phyloP scores from a whole-genome alignment of 2,329 filamentous ascomycete genomes.

The Clarireedia homoeocarpa region DNA sequence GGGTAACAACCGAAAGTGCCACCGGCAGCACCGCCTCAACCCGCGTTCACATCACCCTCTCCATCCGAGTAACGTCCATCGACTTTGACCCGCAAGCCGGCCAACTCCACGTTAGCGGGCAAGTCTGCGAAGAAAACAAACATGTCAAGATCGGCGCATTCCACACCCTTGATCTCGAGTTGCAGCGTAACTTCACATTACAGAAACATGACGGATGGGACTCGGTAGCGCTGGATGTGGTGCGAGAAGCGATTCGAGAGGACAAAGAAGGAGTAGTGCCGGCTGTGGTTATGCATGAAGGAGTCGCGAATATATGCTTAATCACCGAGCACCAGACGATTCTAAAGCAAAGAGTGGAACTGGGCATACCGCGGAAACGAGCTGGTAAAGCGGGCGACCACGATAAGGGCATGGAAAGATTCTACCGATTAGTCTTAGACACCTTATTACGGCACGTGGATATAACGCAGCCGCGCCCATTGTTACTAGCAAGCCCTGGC shows the following conservation, averaged over 20 bases:
- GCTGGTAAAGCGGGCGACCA: slow-evolving; percentile 53
- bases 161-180: slow-evolving; percentile 75
- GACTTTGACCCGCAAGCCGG: slow-evolving; percentile 64
- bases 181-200: slow-evolving; percentile 79
- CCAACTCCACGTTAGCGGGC: slow-evolving; percentile 60
- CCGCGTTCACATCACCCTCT: slow-evolving; percentile 56
- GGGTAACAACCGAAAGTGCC: slow-evolving; percentile 49
- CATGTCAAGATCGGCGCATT: slow-evolving; percentile 59
- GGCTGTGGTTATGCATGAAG: slow-evolving; percentile 91
- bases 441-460: slow-evolving; percentile 74
- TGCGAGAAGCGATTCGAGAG: slow-evolving; percentile 71
- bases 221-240: slow-evolving; percentile 70
- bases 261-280: slow-evolving; percentile 76
- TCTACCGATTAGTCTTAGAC: slow-evolving; percentile 70
- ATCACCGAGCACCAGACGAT: slow-evolving; percentile 76
- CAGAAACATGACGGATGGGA: slow-evolving; percentile 88
- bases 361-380: slow-evolving; percentile 59
- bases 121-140: slow-evolving; percentile 58
- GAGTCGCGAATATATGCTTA: slow-evolving; percentile 72
- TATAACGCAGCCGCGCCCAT: slow-evolving; percentile 58
- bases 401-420: slow-evolving; percentile 63
- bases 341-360: slow-evolving; percentile 61
- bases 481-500: slow-evolving; percentile 82
- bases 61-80: slow-evolving; percentile 55
- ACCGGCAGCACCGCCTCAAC: slow-evolving; percentile 56